Conservation (phyloP, 2,329 filamentous ascomycete genomes). For the Fusarium piperis region DNA sequence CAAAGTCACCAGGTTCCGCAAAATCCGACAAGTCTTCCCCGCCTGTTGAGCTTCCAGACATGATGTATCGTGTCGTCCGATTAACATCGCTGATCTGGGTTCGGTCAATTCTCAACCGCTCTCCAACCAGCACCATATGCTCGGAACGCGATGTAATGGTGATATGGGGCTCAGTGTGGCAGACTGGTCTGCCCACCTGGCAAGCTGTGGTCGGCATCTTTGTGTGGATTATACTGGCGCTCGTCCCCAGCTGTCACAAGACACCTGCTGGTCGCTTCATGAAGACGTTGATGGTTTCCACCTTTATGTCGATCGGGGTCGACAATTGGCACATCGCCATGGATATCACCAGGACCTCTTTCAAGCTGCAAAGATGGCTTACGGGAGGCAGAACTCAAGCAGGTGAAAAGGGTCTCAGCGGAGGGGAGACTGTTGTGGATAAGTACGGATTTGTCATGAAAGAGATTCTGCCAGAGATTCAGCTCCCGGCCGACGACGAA, state of each 20-base stretch:
- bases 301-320: slow-evolving; percentile 56
- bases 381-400: slow-evolving; percentile 33
- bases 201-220: slow-evolving; percentile 59
- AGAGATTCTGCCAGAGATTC: slow-evolving; percentile 27
- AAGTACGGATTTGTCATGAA: slow-evolving; percentile 40
- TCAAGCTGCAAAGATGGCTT: slow-evolving; percentile 57
- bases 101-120: slow-evolving; percentile 54
- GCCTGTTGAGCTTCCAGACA: slow-evolving; percentile 47
- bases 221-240: slow-evolving; percentile 57
- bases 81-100: slow-evolving; percentile 59
- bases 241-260: slow-evolving; percentile 52
- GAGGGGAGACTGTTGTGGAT: slow-evolving; percentile 40
- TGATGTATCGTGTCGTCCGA: slow-evolving; percentile 59
- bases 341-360: slow-evolving; percentile 48
- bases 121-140: slow-evolving; percentile 54
- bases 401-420: slow-evolving; percentile 32
- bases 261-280: slow-evolving; percentile 55
- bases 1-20: slow-evolving; percentile 23
- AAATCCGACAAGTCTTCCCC: slow-evolving; percentile 26
- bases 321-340: slow-evolving; percentile 60
- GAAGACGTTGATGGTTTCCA: slow-evolving; percentile 56
- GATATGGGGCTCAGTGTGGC: slow-evolving; percentile 60
- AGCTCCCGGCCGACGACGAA: slow-evolving; percentile 25
- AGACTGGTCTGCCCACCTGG: slow-evolving; percentile 57
- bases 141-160: slow-evolving; percentile 50